Conservation (phyloP, 2,329 filamentous ascomycete genomes). For the Gaeumannomyces sp. region DNA sequence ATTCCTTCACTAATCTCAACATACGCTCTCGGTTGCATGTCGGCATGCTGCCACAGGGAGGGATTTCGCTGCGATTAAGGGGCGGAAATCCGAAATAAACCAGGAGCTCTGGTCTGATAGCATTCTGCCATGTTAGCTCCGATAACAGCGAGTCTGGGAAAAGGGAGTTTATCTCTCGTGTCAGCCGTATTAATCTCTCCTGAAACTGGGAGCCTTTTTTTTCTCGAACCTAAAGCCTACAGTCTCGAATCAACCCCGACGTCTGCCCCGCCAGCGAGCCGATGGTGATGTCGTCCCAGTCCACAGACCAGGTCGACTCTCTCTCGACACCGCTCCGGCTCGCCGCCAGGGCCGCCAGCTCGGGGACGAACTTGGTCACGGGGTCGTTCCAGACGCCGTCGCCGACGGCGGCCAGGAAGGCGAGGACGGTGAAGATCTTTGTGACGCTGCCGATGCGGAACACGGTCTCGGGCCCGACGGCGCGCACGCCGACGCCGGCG, state of each 20-base stretch:
- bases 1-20: neutral
- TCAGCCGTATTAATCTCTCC: neutral
- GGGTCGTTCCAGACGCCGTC: conserved; percentile 19
- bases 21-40: conserved; percentile 23
- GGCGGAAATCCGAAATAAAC: conserved; percentile 23
- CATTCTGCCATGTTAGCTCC: conserved; percentile 19
- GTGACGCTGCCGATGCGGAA: conserved; percentile 29
- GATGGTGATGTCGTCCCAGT: conserved; percentile 16
- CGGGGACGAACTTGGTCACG: conserved; percentile 22
- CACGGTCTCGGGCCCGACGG: conserved; percentile 26
- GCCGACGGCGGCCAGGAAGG: conserved; percentile 19
- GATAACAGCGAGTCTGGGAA: conserved; percentile 19
- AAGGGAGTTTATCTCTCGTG: neutral
- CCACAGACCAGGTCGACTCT: conserved; percentile 7
- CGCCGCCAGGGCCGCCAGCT: conserved; percentile 15
- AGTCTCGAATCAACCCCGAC: conserved; percentile 28
- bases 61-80: conserved; percentile 20
- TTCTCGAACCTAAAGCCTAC: conserved; percentile 17
- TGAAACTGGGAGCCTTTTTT: neutral
- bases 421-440: conserved; percentile 27
- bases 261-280: conserved; percentile 20
- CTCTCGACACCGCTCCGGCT: neutral
- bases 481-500: conserved; percentile 6
- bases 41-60: conserved; percentile 25
- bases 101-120: conserved; percentile 13